A percentile compares a stretch with the other conserved stretches of the same genome.
Evolutionary conservation across 2,329 filamentous ascomycete genomes (phyloP).

Genomic region (Balansia obtecta): DNA sequence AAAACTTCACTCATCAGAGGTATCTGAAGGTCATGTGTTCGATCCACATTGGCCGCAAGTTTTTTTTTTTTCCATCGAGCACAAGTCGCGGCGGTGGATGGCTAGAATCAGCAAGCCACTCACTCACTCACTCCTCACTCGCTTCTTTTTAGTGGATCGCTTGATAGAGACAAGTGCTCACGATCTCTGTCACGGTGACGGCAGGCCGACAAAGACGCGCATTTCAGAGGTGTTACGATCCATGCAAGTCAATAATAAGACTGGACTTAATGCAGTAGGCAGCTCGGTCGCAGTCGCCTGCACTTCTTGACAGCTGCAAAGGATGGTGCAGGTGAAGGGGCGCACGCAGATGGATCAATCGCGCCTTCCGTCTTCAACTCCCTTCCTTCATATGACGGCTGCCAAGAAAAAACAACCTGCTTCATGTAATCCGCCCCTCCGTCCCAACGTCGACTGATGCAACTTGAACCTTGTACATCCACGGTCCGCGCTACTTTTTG

Average conservation of each 20-base stretch:
- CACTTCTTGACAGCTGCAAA: background rate
- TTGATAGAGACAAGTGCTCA: too few relatives aligned
- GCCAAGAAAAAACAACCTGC: background rate
- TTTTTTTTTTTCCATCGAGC: too few relatives aligned
- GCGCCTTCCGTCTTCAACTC: background rate
- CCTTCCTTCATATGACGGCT: background rate
- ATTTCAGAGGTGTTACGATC: too few relatives aligned
- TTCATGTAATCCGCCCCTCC: background rate
- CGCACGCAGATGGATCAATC: background rate
- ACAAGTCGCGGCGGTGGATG: too few relatives aligned
- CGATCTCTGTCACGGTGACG: too few relatives aligned
- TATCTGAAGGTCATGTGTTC: conserved; percentile 20
- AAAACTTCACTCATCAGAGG: conserved; percentile 14
- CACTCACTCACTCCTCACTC: too few relatives aligned
- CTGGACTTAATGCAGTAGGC: background rate
- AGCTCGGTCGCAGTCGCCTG: background rate
- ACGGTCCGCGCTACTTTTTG: background rate
- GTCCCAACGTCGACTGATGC: background rate
- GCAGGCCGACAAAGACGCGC: too few relatives aligned
- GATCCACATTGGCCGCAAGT: conserved; percentile 17
- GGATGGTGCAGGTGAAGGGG: background rate
- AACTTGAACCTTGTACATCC: background rate
- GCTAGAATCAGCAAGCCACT: too few relatives aligned
- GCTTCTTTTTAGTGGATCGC: too few relatives aligned
- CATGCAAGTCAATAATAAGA: too few relatives aligned